Percentiles rank a stretch among this genome's conserved stretches.
Conservation (phyloP, 768 basidiomycete species). For the Macrolepiota fuliginosa region DNA sequence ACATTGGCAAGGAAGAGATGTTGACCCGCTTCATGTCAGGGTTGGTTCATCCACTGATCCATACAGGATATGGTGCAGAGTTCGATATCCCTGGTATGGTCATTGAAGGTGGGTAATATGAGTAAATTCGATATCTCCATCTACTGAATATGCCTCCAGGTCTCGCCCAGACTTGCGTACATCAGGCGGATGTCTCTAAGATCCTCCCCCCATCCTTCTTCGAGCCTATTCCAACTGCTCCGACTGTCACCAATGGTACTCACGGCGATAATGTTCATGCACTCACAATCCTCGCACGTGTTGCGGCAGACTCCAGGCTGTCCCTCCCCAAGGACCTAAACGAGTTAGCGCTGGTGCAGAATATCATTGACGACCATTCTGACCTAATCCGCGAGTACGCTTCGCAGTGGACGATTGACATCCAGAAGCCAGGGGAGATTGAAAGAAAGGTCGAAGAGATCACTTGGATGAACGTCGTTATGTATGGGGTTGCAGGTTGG, state of each 20-base stretch:
- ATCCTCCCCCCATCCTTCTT: constrained; percentile 27
- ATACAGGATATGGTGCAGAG: constrained; percentile 60
- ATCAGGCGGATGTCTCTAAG: constrained; percentile 25
- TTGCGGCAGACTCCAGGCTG: constrained; percentile 49
- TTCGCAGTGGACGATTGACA: constrained; percentile 42
- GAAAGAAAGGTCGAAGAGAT: constrained; percentile 65
- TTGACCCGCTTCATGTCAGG: constrained; percentile 53
- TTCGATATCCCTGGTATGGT: constrained; percentile 56
- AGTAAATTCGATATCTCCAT: background rate
- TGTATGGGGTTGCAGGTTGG: constrained; percentile 59
- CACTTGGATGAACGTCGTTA: constrained; percentile 48
- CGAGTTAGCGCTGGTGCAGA: constrained; percentile 26
- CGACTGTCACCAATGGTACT: constrained; percentile 17
- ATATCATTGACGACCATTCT: constrained; percentile 33
- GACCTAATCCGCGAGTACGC: constrained; percentile 39
- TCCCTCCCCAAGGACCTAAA: constrained; percentile 18
- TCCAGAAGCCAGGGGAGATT: constrained; percentile 31
- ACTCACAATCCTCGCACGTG: constrained; percentile 50
- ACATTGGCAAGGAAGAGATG: constrained; percentile 40
- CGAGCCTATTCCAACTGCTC: constrained; percentile 9
- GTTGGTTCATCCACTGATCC: constrained; percentile 64
- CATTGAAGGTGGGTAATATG: constrained; percentile 50
- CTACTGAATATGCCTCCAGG: constrained; percentile 31
- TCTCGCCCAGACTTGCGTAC: constrained; percentile 54
- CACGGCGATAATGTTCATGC: constrained; percentile 34